A percentile compares a stretch with the other conserved stretches of the same genome.
phyloP scores from a whole-genome alignment of 176 grass and related monocot genomes.

The Carex parvula region DNA sequence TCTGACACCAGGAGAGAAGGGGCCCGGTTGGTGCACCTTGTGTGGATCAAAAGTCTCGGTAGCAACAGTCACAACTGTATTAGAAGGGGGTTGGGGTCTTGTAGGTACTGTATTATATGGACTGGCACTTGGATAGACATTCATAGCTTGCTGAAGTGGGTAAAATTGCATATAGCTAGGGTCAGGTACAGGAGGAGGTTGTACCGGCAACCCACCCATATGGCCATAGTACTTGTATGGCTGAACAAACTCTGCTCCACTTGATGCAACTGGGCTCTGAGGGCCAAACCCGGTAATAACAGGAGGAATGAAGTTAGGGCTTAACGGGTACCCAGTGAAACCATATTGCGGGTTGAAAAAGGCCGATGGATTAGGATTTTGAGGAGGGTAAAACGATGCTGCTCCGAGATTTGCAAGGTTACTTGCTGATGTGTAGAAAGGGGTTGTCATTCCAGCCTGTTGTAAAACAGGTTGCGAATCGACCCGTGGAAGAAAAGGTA shows the following conservation, averaged over 20 bases:
- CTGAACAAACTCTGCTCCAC: slow-evolving; percentile 55
- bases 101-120: slow-evolving; percentile 57
- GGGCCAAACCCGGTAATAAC: slow-evolving; percentile 58
- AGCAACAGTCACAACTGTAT: slow-evolving; percentile 35
- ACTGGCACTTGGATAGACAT: slow-evolving; percentile 47
- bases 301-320: slow-evolving; percentile 52
- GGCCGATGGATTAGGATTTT: slow-evolving; percentile 39
- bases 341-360: slow-evolving; percentile 46
- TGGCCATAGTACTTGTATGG: slow-evolving; percentile 78
- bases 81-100: slow-evolving; percentile 40
- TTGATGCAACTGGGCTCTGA: slow-evolving; percentile 44
- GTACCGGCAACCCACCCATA: slow-evolving; percentile 45
- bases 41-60: slow-evolving; percentile 54
- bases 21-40: slow-evolving; percentile 23
- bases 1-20: slow-evolving; percentile 32
- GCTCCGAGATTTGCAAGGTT: slow-evolving; percentile 21
- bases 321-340: slow-evolving; percentile 49
- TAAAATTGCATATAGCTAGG: slow-evolving; percentile 54
- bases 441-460: slow-evolving; percentile 40
- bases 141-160: slow-evolving; percentile 50
- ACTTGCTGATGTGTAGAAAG: slow-evolving; percentile 49
- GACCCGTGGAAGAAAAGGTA: slow-evolving; percentile 42
- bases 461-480: slow-evolving; percentile 58
- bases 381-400: slow-evolving; percentile 9
- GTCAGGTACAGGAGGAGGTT: slow-evolving; percentile 61